phyloP scores from a whole-genome alignment of 768 basidiomycete genomes.

The Auricularia cornea region DNA sequence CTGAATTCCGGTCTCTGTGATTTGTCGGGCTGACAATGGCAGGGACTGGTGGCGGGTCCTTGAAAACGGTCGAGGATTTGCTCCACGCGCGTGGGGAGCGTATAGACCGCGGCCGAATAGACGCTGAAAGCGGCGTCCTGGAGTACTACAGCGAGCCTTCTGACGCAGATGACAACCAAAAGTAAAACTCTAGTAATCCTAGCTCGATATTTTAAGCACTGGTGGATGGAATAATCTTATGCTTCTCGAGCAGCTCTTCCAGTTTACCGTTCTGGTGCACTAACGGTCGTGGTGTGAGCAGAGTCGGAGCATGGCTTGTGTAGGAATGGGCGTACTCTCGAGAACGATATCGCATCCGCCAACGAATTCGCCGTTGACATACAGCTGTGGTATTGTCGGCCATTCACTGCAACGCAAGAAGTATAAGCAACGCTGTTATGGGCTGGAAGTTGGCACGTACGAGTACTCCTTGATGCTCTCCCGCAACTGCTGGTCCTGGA shows the following conservation, averaged over 20 bases:
- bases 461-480: conserved; percentile 92
- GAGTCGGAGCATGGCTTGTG: not conserved
- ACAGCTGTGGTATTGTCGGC: conserved; percentile 96
- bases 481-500: conserved; percentile 78
- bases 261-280: conserved; percentile 98
- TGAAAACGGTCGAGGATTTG: conserved; percentile 77
- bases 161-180: not conserved
- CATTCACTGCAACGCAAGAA: conserved; percentile 57
- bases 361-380: conserved; percentile 90
- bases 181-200: not conserved
- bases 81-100: conserved; percentile 70
- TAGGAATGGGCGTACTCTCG: conserved; percentile 49
- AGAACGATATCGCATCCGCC: conserved; percentile 95
- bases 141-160: conserved; percentile 37
- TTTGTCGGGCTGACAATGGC: not conserved
- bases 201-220: not conserved
- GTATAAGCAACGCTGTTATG: not conserved
- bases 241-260: conserved; percentile 67
- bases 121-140: conserved; percentile 40
- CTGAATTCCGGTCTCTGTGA: not conserved
- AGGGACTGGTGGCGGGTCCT: conserved; percentile 57
- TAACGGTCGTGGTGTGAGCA: conserved; percentile 21
- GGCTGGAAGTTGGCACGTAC: conserved; percentile 42
- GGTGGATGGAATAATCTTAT: conserved; percentile 54
- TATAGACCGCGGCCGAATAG: conserved; percentile 45